Conservation (phyloP, 2,329 filamentous ascomycete genomes). For the Aureobasidium sp. region DNA sequence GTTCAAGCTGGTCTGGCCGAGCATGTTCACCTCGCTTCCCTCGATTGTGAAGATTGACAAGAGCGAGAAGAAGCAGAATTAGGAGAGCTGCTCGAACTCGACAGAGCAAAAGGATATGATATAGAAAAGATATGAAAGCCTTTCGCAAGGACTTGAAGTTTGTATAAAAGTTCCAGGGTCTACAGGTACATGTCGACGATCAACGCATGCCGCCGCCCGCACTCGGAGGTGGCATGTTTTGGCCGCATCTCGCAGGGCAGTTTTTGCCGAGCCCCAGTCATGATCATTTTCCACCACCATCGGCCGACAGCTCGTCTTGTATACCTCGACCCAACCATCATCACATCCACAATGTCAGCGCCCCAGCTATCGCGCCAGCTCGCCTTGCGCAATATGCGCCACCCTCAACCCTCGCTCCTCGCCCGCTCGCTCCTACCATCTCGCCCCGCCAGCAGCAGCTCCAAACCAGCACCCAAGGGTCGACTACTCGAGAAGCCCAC, state of each 20-base stretch:
- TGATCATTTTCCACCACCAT: background rate
- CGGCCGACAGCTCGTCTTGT: background rate
- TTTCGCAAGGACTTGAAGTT: background rate
- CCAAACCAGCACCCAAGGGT: conserved; percentile 42
- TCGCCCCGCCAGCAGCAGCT: conserved; percentile 3
- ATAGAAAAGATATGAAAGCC: background rate
- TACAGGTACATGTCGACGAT: background rate
- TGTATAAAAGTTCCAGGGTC: background rate
- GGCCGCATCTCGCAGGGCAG: background rate
- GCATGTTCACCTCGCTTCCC: conserved; percentile 48
- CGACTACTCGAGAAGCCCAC: conserved; percentile 76
- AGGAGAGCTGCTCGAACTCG: background rate
- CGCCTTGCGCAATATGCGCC: background rate
- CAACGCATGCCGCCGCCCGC: background rate
- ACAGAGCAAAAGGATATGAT: background rate
- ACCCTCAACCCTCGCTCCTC: background rate
- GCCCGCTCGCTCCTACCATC: background rate
- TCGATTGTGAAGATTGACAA: conserved; percentile 36
- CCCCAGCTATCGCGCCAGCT: conserved; percentile 4
- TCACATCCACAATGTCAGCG: conserved; percentile 2
- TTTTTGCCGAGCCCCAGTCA: conserved; percentile 1
- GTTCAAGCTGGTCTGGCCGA: conserved; percentile 63
- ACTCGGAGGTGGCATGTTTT: conserved; percentile 4
- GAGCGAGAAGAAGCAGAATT: conserved; percentile 26
- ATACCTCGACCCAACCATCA: background rate